Percentiles rank a stretch among this genome's conserved stretches.
Evolutionary conservation across 2,329 filamentous ascomycete species (phyloP).

Genomic region (Berkeleyomyces basicola): DNA sequence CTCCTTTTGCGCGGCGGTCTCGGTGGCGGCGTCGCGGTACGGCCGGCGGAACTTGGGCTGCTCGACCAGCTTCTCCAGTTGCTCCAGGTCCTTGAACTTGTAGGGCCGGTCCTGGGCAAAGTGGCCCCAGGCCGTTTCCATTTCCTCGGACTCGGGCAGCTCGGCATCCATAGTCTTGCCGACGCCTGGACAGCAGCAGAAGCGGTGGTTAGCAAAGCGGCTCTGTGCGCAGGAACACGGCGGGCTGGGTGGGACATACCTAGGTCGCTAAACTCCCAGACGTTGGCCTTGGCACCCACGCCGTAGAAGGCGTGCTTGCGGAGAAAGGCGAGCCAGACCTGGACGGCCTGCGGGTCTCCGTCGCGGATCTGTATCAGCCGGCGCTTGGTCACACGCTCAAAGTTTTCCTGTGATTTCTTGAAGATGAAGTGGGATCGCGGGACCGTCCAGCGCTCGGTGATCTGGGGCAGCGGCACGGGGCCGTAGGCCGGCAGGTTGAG

Average conservation of each 20-base stretch:
- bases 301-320: slow-evolving; percentile 86
- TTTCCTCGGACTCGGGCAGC: slow-evolving; percentile 9
- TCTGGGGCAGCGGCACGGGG: slow-evolving; percentile 69
- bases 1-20: neutral
- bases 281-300: slow-evolving; percentile 97
- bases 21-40: slow-evolving; percentile 7
- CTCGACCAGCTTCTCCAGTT: slow-evolving; percentile 11
- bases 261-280: slow-evolving; percentile 71
- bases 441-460: slow-evolving; percentile 88
- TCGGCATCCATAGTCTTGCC: slow-evolving; percentile 13
- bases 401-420: slow-evolving; percentile 97
- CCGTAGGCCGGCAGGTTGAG: slow-evolving; percentile 73
- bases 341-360: slow-evolving; percentile 73
- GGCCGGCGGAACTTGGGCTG: slow-evolving; percentile 12
- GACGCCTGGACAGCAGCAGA: slow-evolving; percentile 1
- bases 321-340: slow-evolving; percentile 83
- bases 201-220: neutral
- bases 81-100: slow-evolving; percentile 11
- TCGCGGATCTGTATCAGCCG: slow-evolving; percentile 86
- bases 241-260: slow-evolving; percentile 23
- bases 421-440: slow-evolving; percentile 78
- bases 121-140: slow-evolving; percentile 10
- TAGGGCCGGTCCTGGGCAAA: slow-evolving; percentile 13
- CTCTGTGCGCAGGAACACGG: neutral
- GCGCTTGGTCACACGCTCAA: slow-evolving; percentile 75